Percentiles rank a stretch among this genome's conserved stretches.
Conservation (phyloP, 169 alveolate genomes). For the Cryptosporidium felis region DNA sequence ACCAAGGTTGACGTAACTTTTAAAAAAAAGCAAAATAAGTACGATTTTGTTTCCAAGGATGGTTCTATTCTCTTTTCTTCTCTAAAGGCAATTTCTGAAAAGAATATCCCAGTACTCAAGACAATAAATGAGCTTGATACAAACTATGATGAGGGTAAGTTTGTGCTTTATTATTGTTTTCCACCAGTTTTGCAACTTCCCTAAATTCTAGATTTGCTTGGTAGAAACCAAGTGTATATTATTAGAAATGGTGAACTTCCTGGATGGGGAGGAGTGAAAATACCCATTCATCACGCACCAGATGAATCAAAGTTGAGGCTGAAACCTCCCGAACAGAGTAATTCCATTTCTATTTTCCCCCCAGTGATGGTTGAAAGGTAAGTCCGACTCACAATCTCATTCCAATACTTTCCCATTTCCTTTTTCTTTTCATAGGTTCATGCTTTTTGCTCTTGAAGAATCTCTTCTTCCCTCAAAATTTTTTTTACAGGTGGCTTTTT, state of each 20-base stretch:
- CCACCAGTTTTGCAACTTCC: not conserved
- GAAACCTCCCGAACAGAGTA: constrained; percentile 1
- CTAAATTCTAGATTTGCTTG: not conserved
- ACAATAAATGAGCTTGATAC: not conserved
- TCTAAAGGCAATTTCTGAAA: not conserved
- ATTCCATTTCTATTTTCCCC: constrained; percentile 12
- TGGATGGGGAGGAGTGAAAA: constrained; percentile 63
- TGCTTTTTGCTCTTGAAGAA: constrained; percentile 46
- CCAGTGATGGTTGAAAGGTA: constrained; percentile 51
- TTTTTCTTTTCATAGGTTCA: constrained; percentile 21
- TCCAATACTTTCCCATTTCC: too few relatives aligned
- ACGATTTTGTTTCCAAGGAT: not conserved
- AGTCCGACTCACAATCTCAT: too few relatives aligned
- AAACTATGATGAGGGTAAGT: constrained; percentile 20
- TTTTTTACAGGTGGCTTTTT: constrained; percentile 35
- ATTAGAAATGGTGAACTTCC: constrained; percentile 54
- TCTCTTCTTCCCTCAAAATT: constrained; percentile 40
- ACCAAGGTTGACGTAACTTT: not conserved
- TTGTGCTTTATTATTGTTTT: too few relatives aligned
- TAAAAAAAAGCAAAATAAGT: not conserved
- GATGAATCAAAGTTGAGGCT: not conserved
- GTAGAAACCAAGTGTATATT: constrained; percentile 20
- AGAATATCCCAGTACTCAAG: constrained; percentile 13
- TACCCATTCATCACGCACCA: constrained; percentile 22
- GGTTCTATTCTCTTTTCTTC: constrained; percentile 32